A percentile compares a stretch with the other conserved stretches of the same genome.
These are phyloP conservation scores for Boletus insuetus DNA, from an alignment of 768 basidiomycete genomes.

Conservation along the genomic window DNA sequence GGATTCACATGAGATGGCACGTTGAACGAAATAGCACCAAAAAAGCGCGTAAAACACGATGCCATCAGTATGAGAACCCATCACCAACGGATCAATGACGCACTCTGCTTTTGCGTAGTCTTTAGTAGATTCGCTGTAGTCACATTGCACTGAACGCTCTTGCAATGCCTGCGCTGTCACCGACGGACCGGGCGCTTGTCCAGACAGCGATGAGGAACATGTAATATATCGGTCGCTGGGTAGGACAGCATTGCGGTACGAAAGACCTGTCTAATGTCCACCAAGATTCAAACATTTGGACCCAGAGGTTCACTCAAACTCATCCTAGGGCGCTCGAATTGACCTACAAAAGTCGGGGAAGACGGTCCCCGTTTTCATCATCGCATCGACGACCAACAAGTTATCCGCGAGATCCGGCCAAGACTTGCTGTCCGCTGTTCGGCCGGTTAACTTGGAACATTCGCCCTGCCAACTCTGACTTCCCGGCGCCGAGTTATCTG, in stretches of 20 bases:
- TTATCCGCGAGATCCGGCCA: background rate
- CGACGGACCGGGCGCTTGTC: background rate
- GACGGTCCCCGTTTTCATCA: too few species aligned
- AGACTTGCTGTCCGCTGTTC: background rate
- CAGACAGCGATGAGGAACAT: too few species aligned
- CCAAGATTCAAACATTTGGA: too few species aligned
- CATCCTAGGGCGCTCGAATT: too few species aligned
- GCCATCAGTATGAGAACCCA: background rate
- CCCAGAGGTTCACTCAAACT: too few species aligned
- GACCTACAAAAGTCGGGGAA: background rate
- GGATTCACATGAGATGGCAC: background rate
- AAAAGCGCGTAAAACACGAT: background rate
- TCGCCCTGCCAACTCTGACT: slow-evolving; percentile 1
- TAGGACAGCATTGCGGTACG: too few species aligned
- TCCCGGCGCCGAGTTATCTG: background rate
- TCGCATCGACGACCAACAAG: background rate
- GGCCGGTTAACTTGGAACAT: background rate
- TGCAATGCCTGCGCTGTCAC: slow-evolving; percentile 12
- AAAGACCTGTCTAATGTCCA: too few species aligned
- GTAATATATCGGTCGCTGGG: too few species aligned
- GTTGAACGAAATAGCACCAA: background rate
- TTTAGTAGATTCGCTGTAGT: slow-evolving; percentile 10
- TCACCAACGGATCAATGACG: background rate
- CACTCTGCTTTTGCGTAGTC: slow-evolving; percentile 19
- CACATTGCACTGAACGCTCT: slow-evolving; percentile 6